Conservation (phyloP, 2,329 filamentous ascomycete species). For the Diaporthe velutina region DNA sequence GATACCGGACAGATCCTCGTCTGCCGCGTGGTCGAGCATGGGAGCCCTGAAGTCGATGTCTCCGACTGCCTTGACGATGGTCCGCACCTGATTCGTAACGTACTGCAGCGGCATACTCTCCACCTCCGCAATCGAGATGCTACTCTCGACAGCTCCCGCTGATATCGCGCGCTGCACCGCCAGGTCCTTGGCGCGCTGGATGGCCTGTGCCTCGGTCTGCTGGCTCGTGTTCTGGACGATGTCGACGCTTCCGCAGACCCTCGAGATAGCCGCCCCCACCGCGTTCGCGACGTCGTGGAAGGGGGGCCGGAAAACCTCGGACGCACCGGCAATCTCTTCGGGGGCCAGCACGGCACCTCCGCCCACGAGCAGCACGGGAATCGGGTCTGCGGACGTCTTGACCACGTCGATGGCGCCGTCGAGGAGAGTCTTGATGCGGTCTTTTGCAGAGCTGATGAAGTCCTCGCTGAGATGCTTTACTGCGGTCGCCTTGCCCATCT, state of each 20-base stretch:
- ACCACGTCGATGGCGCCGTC: constrained; percentile 46
- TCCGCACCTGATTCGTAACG: constrained; percentile 49
- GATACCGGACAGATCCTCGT: constrained; percentile 35
- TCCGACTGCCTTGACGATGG: constrained; percentile 54
- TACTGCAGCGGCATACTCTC: constrained; percentile 55
- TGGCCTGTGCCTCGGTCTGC: constrained; percentile 42
- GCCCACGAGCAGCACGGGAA: constrained; percentile 55
- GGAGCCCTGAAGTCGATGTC: constrained; percentile 56
- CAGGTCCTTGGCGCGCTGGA: constrained; percentile 42
- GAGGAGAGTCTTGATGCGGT: constrained; percentile 40
- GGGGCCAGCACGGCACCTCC: constrained; percentile 59
- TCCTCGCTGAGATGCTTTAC: constrained; percentile 33
- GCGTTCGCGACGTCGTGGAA: constrained; percentile 62
- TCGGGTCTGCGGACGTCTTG: constrained; percentile 45
- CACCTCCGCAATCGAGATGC: constrained; percentile 54
- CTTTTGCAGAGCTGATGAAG: constrained; percentile 45
- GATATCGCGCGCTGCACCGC: constrained; percentile 41
- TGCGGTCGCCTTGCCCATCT: constrained; percentile 57
- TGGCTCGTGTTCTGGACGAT: constrained; percentile 40
- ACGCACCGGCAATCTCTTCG: constrained; percentile 49
- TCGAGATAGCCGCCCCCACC: constrained; percentile 61
- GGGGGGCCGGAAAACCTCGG: constrained; percentile 51
- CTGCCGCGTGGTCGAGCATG: constrained; percentile 36
- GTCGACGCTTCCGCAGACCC: constrained; percentile 51
- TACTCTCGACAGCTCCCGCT: constrained; percentile 44